Percentiles rank a stretch among this genome's conserved stretches.
Conservation (phyloP, 768 basidiomycete genomes). For the Pleurotus platypus region DNA sequence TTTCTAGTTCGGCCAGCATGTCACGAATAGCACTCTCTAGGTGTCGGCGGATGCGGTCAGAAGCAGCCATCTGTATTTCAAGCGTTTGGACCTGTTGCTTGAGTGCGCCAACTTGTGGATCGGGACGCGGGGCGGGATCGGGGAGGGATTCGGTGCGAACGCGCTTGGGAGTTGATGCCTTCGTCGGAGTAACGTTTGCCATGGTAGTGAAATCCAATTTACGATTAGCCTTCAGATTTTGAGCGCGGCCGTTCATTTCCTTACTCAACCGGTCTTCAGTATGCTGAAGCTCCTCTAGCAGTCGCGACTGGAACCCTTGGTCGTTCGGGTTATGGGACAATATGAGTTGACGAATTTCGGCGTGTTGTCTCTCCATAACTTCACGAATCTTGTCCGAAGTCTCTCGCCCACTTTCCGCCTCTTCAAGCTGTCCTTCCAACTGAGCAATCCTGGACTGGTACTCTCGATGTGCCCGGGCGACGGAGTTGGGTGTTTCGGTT, state of each 20-base stretch:
- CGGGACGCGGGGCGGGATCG: constrained; percentile 33
- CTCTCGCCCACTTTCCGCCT: constrained; percentile 46
- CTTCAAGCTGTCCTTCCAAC: constrained; percentile 58
- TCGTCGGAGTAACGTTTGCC: constrained; percentile 47
- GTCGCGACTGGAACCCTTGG: constrained; percentile 54
- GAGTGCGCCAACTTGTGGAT: constrained; percentile 47
- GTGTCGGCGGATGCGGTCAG: constrained; percentile 63
- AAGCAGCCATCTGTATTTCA: constrained; percentile 66
- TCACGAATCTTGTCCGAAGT: constrained; percentile 55
- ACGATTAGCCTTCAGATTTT: constrained; percentile 26
- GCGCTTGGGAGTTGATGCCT: constrained; percentile 33
- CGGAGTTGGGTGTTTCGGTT: constrained; percentile 45
- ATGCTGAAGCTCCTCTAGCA: constrained; percentile 60
- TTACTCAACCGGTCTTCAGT: constrained; percentile 55
- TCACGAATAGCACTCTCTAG: constrained; percentile 58
- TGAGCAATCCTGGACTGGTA: constrained; percentile 61
- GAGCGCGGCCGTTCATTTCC: constrained; percentile 42
- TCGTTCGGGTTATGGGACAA: constrained; percentile 54
- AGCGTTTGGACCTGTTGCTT: constrained; percentile 65
- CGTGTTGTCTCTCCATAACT: constrained; percentile 63
- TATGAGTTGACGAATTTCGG: constrained; percentile 68
- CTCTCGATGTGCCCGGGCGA: constrained; percentile 59
- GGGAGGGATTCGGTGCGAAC: constrained; percentile 31
- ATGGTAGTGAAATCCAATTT: constrained; percentile 32
- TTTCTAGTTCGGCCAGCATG: constrained; percentile 58